phyloP scores from a whole-genome alignment of 1,284 basidiomycete species.

The Prillingera fragicola region DNA sequence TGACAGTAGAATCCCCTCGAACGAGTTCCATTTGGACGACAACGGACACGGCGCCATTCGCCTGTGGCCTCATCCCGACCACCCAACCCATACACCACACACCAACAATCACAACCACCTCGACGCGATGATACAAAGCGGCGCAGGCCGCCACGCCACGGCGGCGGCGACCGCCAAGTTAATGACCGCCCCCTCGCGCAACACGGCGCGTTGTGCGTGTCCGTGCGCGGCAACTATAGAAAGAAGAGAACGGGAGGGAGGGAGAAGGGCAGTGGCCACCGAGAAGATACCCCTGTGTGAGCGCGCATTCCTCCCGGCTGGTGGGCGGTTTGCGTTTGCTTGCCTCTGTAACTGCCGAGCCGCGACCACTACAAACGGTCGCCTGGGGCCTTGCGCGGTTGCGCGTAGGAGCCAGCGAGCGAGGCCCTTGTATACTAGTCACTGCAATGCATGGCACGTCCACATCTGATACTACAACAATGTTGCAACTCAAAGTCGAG shows the following conservation, averaged over 20 bases:
- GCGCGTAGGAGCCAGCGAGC: neutral
- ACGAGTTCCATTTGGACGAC: neutral
- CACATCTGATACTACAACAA: no score
- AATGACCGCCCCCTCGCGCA: no score
- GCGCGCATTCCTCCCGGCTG: no score
- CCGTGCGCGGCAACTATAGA: slow-evolving; percentile 4
- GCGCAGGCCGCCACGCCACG: no score
- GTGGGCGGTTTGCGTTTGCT: no score
- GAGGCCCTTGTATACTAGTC: slow-evolving; percentile 22
- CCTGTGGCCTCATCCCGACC: no score
- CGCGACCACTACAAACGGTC: neutral
- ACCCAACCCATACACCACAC: neutral
- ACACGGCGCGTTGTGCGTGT: neutral
- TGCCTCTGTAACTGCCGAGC: slow-evolving; percentile 9
- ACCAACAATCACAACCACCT: no score
- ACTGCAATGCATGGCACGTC: slow-evolving; percentile 27
- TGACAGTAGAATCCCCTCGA: slow-evolving; percentile 22
- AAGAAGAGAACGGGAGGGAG: slow-evolving; percentile 7
- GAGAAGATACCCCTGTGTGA: slow-evolving; percentile 1
- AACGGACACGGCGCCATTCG: no score
- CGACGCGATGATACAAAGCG: no score
- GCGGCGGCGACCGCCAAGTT: no score
- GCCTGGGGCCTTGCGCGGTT: neutral
- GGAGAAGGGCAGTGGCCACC: slow-evolving; percentile 5
- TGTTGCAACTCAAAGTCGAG: no score